Evolutionary conservation across 2,329 filamentous ascomycete species (phyloP), one percentile per base, ranked within the genome.

Genomic region (Calonectria pseudoturangicola): DNA sequence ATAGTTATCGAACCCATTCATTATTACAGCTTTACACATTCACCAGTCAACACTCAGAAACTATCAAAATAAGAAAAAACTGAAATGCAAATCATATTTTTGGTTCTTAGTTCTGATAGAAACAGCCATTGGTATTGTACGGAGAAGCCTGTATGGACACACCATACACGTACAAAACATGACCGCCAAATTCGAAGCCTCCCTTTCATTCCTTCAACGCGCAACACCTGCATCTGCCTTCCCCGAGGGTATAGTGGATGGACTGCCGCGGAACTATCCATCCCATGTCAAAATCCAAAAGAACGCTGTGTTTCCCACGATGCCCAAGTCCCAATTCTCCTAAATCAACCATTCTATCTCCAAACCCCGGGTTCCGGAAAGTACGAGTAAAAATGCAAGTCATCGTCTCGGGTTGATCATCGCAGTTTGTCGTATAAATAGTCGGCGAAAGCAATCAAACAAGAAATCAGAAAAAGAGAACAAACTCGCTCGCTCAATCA

Each of bases 401-500:
- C 64, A 33, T 39, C 54, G 50, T 28, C 16, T 54, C 54, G 66
- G 56, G 43, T 65, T 54, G 68, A 47, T 72, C 70, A 56, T 71
- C 63, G 45, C 58, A 71, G 68, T 71, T 43, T 51, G 54, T 56
- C 39, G 41, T 69, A 39, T 28, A 47, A 67, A 47, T 67, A 71
- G 67, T 33, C 48, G 58, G 41, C 56, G 47, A 68, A 74, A 76
- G 33, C 41, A 77, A 69, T 64, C 25, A 66, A 56, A 28, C 33
- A 66, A 43, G n/a, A 50, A 68, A 62, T 36, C 66, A 68, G 30
- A 72, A 76, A 68, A 77, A 51, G 60, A 72, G 45, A 50, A 72
- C 60, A 78, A 78, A 78, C 77, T 68, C 78, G 77, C 79, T 79
- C 78, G 76, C 78, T 78, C 62, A 70, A 65, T 72, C 47, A 58